Evolutionary conservation across 2,329 filamentous ascomycete species (phyloP).

Genomic region (Colletotrichum simmondsii): DNA sequence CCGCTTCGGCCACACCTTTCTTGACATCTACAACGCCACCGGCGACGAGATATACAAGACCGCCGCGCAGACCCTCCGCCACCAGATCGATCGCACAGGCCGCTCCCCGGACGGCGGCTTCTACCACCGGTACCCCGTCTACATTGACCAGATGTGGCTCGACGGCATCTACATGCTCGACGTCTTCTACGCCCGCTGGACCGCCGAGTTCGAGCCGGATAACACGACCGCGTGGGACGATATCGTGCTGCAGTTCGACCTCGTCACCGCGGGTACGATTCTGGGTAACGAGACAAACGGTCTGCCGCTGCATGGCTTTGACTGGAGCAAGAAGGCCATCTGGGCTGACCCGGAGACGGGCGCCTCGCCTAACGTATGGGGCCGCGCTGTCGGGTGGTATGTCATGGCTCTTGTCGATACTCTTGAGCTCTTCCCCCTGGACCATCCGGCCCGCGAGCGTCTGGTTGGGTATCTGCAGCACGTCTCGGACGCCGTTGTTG

Average conservation of each 20-base stretch:
- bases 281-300: conserved; percentile 47
- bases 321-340: conserved; percentile 54
- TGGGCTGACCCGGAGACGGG: conserved; percentile 61
- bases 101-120: conserved; percentile 30
- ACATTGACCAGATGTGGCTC: conserved; percentile 43
- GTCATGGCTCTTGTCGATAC: conserved; percentile 58
- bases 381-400: conserved; percentile 50
- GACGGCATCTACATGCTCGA: conserved; percentile 60
- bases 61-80: conserved; percentile 19
- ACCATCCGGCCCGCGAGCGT: conserved; percentile 47
- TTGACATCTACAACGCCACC: conserved; percentile 29
- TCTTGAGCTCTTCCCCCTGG: conserved; percentile 53
- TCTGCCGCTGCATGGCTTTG: conserved; percentile 63
- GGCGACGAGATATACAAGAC: conserved; percentile 34
- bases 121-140: conserved; percentile 38
- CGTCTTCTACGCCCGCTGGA: conserved; percentile 47
- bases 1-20: conserved; percentile 33
- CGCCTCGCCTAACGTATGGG: conserved; percentile 62
- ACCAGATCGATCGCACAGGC: conserved; percentile 31
- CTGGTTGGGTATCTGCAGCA: conserved; percentile 53
- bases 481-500: conserved; percentile 53
- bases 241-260: conserved; percentile 52
- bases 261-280: conserved; percentile 51
- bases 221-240: conserved; percentile 53
- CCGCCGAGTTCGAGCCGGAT: conserved; percentile 36